Evolutionary conservation across 2,329 filamentous ascomycete species (phyloP), one percentile per base, ranked within the genome.

Genomic region (Aspergillus tubingensis): DNA sequence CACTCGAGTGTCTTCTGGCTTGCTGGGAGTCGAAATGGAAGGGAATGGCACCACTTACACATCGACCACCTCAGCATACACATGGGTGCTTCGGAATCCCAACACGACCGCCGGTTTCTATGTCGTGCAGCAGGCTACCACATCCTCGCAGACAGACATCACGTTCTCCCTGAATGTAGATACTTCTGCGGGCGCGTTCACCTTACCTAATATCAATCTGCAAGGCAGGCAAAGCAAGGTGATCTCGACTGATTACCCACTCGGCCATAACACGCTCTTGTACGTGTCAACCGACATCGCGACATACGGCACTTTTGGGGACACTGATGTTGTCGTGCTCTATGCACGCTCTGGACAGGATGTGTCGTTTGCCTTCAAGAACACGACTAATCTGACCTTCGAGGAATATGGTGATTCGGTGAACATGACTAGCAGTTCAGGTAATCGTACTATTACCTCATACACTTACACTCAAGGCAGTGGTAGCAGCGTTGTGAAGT

Each of bases 191-290:
- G 83, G 82, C 67, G 70, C 65, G 3, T 53, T 74, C 7, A 62
- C 67, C 3, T 68, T 74, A 3, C 78, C 82, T 0, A 78, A 78
- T 39, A 75, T 85, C n/a, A 77, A 80, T 50, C 73, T 85, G 3
- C 76, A 79, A 51, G 83, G 83, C 10, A 77, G 82, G 17, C 81
- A 85, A 67, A 83, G 81, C 66, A 83, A 83, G 63, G 84, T 85
- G 62, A 72, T 85, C 3, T 80, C 84, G 19, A 84, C 82, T 0
- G 82, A 86, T 65, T 85, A 85, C 55, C 67, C 68, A 0, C 73
- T 85, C 58, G 82, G 83, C 3, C 55, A 58, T 7, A 74, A 80
- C 27, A 80, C 73, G 3, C 69, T 86, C 3, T 72, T 84, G 0
- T 86, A 83, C 67, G 81, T 81, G 2, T 81, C 83, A 0, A 79